A percentile compares a stretch with the other conserved stretches of the same genome.
These are phyloP conservation scores for Psilocybe sp. DNA, from an alignment of 768 basidiomycete species.

Conservation along the genomic window DNA sequence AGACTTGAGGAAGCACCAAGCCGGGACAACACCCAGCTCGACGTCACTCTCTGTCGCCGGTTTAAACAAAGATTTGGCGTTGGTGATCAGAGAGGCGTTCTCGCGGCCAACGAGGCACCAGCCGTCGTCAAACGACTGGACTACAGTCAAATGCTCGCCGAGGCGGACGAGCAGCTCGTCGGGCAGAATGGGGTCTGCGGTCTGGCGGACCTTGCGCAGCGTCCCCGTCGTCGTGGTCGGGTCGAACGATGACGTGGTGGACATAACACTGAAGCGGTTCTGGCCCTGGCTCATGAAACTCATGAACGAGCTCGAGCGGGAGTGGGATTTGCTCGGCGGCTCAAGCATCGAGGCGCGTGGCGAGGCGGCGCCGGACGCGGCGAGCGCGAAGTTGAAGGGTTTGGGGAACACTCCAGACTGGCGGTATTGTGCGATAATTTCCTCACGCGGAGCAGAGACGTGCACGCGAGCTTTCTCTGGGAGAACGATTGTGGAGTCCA, in stretches of 20 bases:
- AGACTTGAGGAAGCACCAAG: slow-evolving; percentile 73
- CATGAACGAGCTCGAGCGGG: slow-evolving; percentile 26
- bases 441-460: slow-evolving; percentile 30
- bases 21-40: slow-evolving; percentile 71
- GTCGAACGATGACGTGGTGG: slow-evolving; percentile 30
- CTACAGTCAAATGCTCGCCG: slow-evolving; percentile 60
- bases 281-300: slow-evolving; percentile 23
- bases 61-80: slow-evolving; percentile 40
- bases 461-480: slow-evolving; percentile 47
- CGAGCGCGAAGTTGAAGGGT: slow-evolving; percentile 40
- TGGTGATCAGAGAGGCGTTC: slow-evolving; percentile 24
- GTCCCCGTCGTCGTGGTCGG: slow-evolving; percentile 29
- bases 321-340: slow-evolving; percentile 19
- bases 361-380: slow-evolving; percentile 12
- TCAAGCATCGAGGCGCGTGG: slow-evolving; percentile 15
- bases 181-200: slow-evolving; percentile 67
- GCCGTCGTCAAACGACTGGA: slow-evolving; percentile 73
- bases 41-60: slow-evolving; percentile 35
- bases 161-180: slow-evolving; percentile 60
- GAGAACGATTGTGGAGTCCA: slow-evolving; percentile 47
- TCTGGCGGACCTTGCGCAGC: slow-evolving; percentile 57
- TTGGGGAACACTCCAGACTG: slow-evolving; percentile 40
- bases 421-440: slow-evolving; percentile 42
- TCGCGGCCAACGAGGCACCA: slow-evolving; percentile 76
- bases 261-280: slow-evolving; percentile 38